Evolutionary conservation across 169 alveolate genomes (phyloP), one percentile per base, ranked within the genome.

Genomic region (Plasmodium sp.): DNA sequence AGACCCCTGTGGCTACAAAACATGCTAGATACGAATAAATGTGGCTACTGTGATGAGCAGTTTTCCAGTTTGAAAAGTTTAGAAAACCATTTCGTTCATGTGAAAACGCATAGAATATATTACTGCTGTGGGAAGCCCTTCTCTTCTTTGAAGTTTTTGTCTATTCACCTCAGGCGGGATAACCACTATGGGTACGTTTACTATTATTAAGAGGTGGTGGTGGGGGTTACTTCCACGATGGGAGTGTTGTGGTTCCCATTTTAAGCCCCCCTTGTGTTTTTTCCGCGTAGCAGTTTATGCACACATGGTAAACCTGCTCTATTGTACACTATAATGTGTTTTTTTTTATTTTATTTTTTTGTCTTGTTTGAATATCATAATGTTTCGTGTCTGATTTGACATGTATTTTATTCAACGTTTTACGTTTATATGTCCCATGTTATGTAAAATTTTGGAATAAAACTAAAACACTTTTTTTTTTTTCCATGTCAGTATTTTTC

Each of bases 41-140:
- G 92, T 84, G 83, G 83, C 6, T 84, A 84, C 54, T 84, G 92
- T 36, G 48, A 84, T 73, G 83, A 84, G 54, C 71, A 84, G 33
- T 84, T 84, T 84, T 80, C 72, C 27, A 84, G 75, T 84, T 48
- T 84, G 67, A 80, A 71, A 3, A 71, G 3, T 33, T 51, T 84
- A 12, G 92, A 84, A 84, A 84, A 84, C 0, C 92, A 84, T 18
- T 54, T 84, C 16, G 54, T 67, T 14, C 83, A 84, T 36, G 58
- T 84, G 77, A 84, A 71, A 84, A 84, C 92, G 18, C 92, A 84
- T 84, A 84, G 33, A 36, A 62, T 84, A 39, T 84, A 43, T 84
- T 84, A 84, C 67, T 84, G 92, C 75, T 84, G 92, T 43, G 74
- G 77, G 34, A 84, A 84, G 34, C 92, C 81, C 16, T 84, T 84